A percentile compares a stretch with the other conserved stretches of the same genome.
phyloP scores from a whole-genome alignment of 2,329 filamentous ascomycete genomes.

The Fusarium cyanostomum region DNA sequence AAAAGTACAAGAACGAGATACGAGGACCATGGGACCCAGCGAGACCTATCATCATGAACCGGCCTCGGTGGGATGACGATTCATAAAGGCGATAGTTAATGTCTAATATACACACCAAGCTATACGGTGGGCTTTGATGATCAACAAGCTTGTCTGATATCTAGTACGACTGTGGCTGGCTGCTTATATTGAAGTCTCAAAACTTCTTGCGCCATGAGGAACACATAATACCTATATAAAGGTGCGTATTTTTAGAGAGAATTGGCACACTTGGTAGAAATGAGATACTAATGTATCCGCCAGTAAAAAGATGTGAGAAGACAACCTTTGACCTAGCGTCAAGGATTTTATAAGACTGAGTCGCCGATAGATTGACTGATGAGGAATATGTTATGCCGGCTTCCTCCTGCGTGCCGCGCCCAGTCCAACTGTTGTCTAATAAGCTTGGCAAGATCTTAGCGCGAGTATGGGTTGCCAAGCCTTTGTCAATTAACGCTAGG shows the following conservation, averaged over 20 bases:
- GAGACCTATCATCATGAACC: conserved; percentile 81
- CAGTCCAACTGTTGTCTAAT: background rate
- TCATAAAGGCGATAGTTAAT: conserved; percentile 30
- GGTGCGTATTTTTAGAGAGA: too few species aligned
- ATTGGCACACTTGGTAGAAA: too few species aligned
- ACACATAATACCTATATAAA: too few species aligned
- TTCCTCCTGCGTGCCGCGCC: too few species aligned
- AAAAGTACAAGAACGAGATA: conserved; percentile 99
- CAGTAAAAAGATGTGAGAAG: too few species aligned
- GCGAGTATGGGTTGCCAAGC: conserved; percentile 7
- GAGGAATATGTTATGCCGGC: too few species aligned
- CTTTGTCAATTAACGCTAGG: conserved; percentile 3
- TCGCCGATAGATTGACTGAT: too few species aligned
- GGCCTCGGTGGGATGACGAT: conserved; percentile 61
- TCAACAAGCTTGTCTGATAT: background rate
- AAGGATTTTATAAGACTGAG: too few species aligned
- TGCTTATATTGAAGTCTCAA: background rate
- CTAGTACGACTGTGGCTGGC: background rate
- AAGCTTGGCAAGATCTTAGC: conserved; percentile 1
- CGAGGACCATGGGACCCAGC: conserved; percentile 98
- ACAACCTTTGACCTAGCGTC: too few species aligned
- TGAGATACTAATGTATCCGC: too few species aligned
- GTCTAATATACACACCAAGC: background rate
- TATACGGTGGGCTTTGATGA: background rate
- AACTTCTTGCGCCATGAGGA: too few species aligned